Conservation (phyloP, 2,329 filamentous ascomycete species). For the Talaromyces sp. region DNA sequence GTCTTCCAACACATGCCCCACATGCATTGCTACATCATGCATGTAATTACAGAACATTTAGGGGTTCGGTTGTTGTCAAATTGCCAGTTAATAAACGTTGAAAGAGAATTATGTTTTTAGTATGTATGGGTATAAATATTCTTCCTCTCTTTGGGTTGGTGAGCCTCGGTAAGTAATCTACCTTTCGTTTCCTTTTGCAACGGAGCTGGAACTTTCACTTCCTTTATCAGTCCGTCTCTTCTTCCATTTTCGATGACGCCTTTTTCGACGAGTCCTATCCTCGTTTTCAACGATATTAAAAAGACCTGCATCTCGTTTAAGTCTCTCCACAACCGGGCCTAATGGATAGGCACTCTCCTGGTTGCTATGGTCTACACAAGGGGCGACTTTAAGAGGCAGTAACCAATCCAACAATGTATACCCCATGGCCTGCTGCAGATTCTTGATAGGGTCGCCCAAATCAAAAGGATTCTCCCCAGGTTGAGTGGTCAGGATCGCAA, state of each 20-base stretch:
- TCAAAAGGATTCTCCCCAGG: conserved; percentile 83
- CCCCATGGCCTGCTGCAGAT: conserved; percentile 79
- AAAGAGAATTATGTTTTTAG: not conserved
- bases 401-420: conserved; percentile 68
- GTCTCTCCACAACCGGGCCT: conserved; percentile 54
- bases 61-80: not conserved
- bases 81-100: not conserved
- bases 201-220: not conserved
- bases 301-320: conserved; percentile 45
- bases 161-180: not conserved
- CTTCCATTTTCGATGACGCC: not conserved
- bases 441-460: conserved; percentile 58
- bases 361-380: conserved; percentile 64
- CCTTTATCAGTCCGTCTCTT: not conserved
- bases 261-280: not conserved
- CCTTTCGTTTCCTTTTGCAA: not conserved
- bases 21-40: not conserved
- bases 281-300: not conserved
- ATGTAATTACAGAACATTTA: not conserved
- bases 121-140: not conserved
- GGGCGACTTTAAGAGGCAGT: conserved; percentile 68
- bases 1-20: not conserved
- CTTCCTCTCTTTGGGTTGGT: not conserved
- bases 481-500: conserved; percentile 70
- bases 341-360: conserved; percentile 63